Evolutionary conservation across 306 rosid species (phyloP), one percentile per base, ranked within the genome.

Genomic region (Pterocarpus santalinus): DNA sequence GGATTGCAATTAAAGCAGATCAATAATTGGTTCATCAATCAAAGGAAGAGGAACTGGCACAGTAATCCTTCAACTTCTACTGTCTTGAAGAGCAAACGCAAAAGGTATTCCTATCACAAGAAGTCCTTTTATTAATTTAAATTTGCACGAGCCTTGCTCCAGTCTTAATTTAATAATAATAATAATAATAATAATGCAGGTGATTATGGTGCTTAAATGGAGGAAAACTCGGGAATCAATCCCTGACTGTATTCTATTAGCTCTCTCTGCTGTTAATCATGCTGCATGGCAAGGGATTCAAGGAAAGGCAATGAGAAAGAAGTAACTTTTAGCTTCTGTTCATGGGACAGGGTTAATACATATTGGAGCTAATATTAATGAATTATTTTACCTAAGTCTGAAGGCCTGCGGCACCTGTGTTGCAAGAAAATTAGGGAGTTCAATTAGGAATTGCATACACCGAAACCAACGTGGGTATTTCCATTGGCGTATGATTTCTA

Each of bases 11-110:
- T 95, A 70, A 95, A 95, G 91, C 99, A 95, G 87, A 95, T 95
- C 82, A 95, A 95, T 83, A 95, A 95, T 55, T 95, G 99, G 99
- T 95, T 95, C 87, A 95, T 95, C 81, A 95, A 95, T 84, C 99
- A 95, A 81, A 90, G 99, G 86, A 95, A 95, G 90, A 90, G 99
- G 82, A 95, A 95, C 86, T 95, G 99, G 99, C 94, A 95, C 85
- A 93, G 92, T 89, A 95, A 95, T 86, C 90, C 98, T 66, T 95
- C 99, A 35, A 89, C 97, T 77, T 95, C 99, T 7, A 92, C 93
- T 33, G 96, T 87, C 65, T 89, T 90, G 84, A 95, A 95, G 88
- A 95, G 93, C 92, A 95, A 95, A 85, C 97, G 99, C 87, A 95
- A 93, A 72, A 95, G 98, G 99, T 95, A 86, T 55, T 58, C 53